Conservation (phyloP, 2,329 filamentous ascomycete genomes). For the Helotiales sp. region DNA sequence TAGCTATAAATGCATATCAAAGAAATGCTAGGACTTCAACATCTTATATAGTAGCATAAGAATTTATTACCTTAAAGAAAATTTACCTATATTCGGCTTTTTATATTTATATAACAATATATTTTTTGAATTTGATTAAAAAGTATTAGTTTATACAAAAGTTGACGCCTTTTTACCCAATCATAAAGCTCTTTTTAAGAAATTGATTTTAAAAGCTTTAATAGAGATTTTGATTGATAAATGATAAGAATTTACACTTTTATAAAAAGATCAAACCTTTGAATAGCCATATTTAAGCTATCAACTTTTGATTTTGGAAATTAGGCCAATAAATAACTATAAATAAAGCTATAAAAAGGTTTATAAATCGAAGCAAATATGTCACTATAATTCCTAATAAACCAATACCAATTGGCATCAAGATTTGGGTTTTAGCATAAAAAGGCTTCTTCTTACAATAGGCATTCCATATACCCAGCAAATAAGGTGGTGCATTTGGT, state of each 20-base stretch:
- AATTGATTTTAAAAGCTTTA: neutral
- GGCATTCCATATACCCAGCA: neutral
- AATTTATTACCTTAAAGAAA: neutral
- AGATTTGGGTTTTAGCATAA: neutral
- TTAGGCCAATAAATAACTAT: neutral
- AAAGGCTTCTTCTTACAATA: neutral
- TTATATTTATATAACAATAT: no score
- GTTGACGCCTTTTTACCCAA: neutral
- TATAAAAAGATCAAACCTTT: neutral
- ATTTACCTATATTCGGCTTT: no score
- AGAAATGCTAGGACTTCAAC: neutral
- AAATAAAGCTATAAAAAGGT: neutral
- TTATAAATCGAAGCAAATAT: no score
- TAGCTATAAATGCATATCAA: neutral
- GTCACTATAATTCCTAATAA: neutral
- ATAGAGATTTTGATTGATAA: neutral
- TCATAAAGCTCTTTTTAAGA: no score
- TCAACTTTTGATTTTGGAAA: neutral
- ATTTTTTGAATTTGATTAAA: no score
- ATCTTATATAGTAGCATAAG: neutral
- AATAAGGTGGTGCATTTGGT: neutral
- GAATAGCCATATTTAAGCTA: neutral
- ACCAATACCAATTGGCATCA: neutral
- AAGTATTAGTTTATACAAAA: neutral
- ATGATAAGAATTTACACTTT: neutral